Evolutionary conservation across 1,284 basidiomycete species (phyloP).

Genomic region (Apiotrichum akiyoshidainum): DNA sequence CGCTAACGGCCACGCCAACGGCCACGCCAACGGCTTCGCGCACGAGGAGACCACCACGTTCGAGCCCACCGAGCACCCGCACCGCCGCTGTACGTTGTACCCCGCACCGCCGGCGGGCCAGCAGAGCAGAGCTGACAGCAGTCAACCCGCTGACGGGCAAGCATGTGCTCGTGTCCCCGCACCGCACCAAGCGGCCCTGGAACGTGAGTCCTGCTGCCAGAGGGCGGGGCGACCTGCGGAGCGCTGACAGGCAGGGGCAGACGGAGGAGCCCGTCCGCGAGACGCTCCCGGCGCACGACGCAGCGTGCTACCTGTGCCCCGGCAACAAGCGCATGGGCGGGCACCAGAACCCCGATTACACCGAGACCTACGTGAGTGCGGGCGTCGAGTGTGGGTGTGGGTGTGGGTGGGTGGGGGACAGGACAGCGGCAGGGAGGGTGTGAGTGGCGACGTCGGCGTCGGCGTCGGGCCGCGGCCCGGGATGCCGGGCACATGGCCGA

Average conservation of each 20-base stretch:
- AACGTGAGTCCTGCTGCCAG: constrained; percentile 29
- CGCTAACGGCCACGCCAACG: no score
- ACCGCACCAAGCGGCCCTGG: constrained; percentile 56
- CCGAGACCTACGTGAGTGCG: constrained; percentile 57
- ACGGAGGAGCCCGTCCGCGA: constrained; percentile 63
- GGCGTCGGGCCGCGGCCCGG: no score
- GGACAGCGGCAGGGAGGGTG: no score
- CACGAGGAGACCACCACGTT: constrained; percentile 17
- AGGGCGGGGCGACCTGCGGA: background rate
- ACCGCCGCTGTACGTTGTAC: constrained; percentile 40
- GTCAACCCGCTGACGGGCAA: constrained; percentile 51
- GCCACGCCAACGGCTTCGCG: no score
- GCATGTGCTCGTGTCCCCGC: constrained; percentile 77
- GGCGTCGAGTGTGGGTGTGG: no score
- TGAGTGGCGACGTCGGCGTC: no score
- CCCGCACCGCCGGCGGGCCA: no score
- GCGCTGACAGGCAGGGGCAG: constrained; percentile 69
- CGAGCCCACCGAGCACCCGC: constrained; percentile 46
- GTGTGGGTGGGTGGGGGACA: no score
- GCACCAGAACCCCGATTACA: constrained; percentile 66
- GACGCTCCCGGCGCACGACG: constrained; percentile 67
- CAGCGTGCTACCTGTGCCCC: constrained; percentile 84
- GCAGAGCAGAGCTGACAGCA: constrained; percentile 16
- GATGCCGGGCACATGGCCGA: no score
- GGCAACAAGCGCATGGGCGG: constrained; percentile 79